phyloP scores from a whole-genome alignment of 2,329 filamentous ascomycete genomes.

The Aspergillus novoparasiticus region DNA sequence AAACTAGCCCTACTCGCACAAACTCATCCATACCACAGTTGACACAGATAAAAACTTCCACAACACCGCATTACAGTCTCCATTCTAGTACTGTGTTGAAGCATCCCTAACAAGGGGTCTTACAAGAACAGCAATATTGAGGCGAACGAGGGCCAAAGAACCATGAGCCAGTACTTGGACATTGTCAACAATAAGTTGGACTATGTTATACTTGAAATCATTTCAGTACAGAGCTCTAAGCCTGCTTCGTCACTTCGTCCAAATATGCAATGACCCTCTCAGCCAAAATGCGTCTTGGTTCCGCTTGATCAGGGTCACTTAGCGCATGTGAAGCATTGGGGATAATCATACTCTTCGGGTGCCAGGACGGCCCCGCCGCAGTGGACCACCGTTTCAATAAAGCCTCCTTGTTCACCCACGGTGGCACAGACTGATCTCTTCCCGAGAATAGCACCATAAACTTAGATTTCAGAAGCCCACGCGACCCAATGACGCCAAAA shows the following conservation, averaged over 20 bases:
- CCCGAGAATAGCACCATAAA: conserved; percentile 49
- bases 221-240: not conserved
- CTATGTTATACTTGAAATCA: not conserved
- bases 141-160: too few relatives aligned
- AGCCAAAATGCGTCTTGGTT: conserved; percentile 51
- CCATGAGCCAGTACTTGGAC: too few relatives aligned
- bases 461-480: conserved; percentile 38
- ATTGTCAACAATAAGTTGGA: too few relatives aligned
- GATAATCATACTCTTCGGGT: conserved; percentile 49
- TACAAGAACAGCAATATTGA: too few relatives aligned
- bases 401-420: conserved; percentile 46
- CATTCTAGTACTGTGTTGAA: too few relatives aligned
- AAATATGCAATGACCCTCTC: conserved; percentile 56
- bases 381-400: conserved; percentile 45
- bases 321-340: conserved; percentile 41
- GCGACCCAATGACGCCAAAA: conserved; percentile 57
- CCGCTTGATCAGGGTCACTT: conserved; percentile 38
- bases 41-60: too few relatives aligned
- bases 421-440: conserved; percentile 47
- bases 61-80: too few relatives aligned
- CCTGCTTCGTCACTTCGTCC: conserved; percentile 20
- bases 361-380: conserved; percentile 43
- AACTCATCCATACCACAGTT: too few relatives aligned
- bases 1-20: too few relatives aligned
- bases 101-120: too few relatives aligned